Base-by-base conservation (phyloP, 164 flowering plant species). In the Euptelea pleiosperma region DNA sequence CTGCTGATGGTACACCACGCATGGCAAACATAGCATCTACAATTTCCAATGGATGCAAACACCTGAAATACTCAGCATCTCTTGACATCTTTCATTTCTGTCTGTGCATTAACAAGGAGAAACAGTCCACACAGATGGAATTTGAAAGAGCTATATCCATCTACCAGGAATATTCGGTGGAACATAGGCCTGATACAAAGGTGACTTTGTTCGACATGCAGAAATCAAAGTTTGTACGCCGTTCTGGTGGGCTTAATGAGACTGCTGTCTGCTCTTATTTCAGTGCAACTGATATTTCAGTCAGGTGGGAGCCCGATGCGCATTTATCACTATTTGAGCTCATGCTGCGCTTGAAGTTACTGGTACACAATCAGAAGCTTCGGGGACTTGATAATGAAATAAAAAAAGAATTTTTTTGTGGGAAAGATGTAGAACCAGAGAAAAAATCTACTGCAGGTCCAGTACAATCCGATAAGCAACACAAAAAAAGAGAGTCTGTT, bases 261-360 rank as follows among this genome's bases (percentile, higher is more conserved):
- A 68, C 82, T 40, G 73, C 89, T 52, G 84, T 85, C 37, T 89
- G 96, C 78, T 94, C 97, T 55, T 84, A 87, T 66, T 94, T 94
- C 56, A 94, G 97, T 78, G 92, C 99, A 43, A 86, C 97, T 59
- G 83, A 91, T 71, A 91, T 94, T 67, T 42, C 81, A 16, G 74
- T 80, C 55, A 78, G 91, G 60, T 94, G 99, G 99, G 99, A 91
- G 70, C 99, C 99, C 61, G 99, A 91, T 76, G 79, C 76, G 36
- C 97, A 94, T 78, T 53, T 94, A 46, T 78, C 97, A 37, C 61
- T 94, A 9, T 49, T 79, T 80, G 99, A 91, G 76, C 86, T 91
- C 33, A 59, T 72, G 56, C 55, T 94, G 64, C 86, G 69, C 26
- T 46, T 89, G 76, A 88, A 82, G 64, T 70, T 64, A 57, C 70